Conservation (phyloP, 352 stramenopile species). For the Pythium pyrilobum region DNA sequence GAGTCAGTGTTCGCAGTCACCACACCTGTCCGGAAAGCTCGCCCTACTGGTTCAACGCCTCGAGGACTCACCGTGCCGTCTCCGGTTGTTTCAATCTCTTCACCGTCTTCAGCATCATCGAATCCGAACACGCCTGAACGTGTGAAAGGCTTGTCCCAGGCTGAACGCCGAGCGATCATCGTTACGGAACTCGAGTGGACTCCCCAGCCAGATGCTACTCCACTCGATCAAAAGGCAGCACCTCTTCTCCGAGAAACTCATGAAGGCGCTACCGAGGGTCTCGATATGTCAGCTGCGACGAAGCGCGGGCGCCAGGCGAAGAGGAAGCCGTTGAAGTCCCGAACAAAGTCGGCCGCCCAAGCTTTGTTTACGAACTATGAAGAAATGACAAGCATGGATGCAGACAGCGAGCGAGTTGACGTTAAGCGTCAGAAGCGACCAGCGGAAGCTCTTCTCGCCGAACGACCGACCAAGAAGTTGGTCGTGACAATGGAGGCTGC, state of each 20-base stretch:
- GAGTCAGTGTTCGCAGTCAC: not conserved
- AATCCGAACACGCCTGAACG: slow-evolving; percentile 62
- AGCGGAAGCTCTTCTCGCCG: not conserved
- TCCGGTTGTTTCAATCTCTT: slow-evolving; percentile 69
- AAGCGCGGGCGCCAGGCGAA: slow-evolving; percentile 11
- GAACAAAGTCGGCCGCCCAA: slow-evolving; percentile 9
- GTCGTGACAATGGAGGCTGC: not conserved
- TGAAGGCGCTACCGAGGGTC: not conserved
- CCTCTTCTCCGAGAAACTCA: not conserved
- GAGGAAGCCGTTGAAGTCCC: slow-evolving; percentile 6
- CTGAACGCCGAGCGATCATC: slow-evolving; percentile 1
- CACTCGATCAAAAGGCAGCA: not conserved
- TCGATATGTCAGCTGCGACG: not conserved
- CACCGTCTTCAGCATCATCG: slow-evolving; percentile 44
- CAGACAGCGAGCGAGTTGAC: not conserved
- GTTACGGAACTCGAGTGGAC: slow-evolving; percentile 57
- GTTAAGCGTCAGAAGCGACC: not conserved
- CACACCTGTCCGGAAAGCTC: slow-evolving; percentile 4
- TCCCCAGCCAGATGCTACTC: not conserved
- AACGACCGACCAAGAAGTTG: not conserved
- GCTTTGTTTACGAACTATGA: slow-evolving; percentile 17
- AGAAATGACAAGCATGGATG: not conserved
- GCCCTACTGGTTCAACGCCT: not conserved
- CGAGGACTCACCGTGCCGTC: slow-evolving; percentile 27
- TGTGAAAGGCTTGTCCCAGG: slow-evolving; percentile 7